A percentile compares a stretch with the other conserved stretches of the same genome.
Evolutionary conservation across 2,329 filamentous ascomycete genomes (phyloP).

Genomic region (Rasamsonia emersonii): DNA sequence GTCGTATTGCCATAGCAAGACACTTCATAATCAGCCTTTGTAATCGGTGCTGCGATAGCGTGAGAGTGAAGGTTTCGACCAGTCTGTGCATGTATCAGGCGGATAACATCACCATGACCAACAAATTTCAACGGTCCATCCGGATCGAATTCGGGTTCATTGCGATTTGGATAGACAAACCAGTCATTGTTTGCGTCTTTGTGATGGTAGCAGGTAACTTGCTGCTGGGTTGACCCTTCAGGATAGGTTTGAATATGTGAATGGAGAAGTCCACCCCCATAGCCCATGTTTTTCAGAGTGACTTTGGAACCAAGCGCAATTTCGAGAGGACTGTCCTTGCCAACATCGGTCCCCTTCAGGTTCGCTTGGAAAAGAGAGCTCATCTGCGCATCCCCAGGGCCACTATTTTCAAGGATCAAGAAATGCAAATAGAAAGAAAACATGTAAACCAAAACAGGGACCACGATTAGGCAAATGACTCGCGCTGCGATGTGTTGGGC

Average conservation of each 20-base stretch:
- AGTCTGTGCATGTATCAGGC: constrained; percentile 88
- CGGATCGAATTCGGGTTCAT: constrained; percentile 61
- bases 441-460: constrained; percentile 87
- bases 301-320: constrained; percentile 80
- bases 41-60: constrained; percentile 75
- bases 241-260: constrained; percentile 95
- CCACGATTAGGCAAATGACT: constrained; percentile 75
- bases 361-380: constrained; percentile 99
- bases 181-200: constrained; percentile 99
- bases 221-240: constrained; percentile 87
- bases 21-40: constrained; percentile 85
- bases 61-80: constrained; percentile 97
- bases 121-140: constrained; percentile 66
- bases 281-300: constrained; percentile 98
- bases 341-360: constrained; percentile 83
- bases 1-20: constrained; percentile 95
- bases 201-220: constrained; percentile 98
- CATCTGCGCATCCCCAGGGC: constrained; percentile 99
- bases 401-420: constrained; percentile 82
- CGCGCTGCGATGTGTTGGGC: constrained; percentile 71
- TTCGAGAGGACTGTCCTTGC: constrained; percentile 88
- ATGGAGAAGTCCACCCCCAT: constrained; percentile 90
- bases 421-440: constrained; percentile 95
- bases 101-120: constrained; percentile 67
- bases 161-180: constrained; percentile 95